Evolutionary conservation across 2,329 filamentous ascomycete genomes (phyloP).

Genomic region (Epichloe sylvatica): DNA sequence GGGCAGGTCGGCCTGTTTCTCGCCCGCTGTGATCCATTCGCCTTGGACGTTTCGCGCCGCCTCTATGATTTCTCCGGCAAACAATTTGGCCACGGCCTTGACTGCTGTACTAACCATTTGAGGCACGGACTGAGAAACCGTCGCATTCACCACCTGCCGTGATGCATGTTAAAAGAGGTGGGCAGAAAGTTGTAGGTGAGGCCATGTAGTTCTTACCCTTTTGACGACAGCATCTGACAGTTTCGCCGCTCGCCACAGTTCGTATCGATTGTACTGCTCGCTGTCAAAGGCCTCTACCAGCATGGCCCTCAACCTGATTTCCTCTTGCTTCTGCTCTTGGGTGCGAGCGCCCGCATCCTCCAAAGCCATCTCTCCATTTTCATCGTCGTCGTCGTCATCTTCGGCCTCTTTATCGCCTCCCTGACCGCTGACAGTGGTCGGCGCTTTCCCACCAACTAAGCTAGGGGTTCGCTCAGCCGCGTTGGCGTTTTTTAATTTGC

Average conservation of each 20-base stretch:
- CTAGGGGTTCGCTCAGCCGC: slow-evolving; percentile 30
- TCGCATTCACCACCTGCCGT: slow-evolving; percentile 57
- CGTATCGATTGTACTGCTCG: slow-evolving; percentile 57
- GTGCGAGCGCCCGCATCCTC: slow-evolving; percentile 47
- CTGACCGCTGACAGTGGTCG: slow-evolving; percentile 31
- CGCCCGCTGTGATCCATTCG: slow-evolving; percentile 52
- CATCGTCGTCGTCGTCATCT: slow-evolving; percentile 45
- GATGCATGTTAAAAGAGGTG: neutral
- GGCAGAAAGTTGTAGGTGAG: neutral
- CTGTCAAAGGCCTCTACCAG: slow-evolving; percentile 50
- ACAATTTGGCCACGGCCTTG: slow-evolving; percentile 61
- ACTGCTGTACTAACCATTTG: slow-evolving; percentile 62
- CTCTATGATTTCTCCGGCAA: slow-evolving; percentile 64
- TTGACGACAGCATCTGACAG: slow-evolving; percentile 55
- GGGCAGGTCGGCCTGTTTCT: slow-evolving; percentile 41
- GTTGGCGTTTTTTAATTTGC: slow-evolving; percentile 44
- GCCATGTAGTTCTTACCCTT: slow-evolving; percentile 32
- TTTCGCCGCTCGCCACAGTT: slow-evolving; percentile 55
- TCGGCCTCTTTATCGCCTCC: slow-evolving; percentile 33
- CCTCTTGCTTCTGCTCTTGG: slow-evolving; percentile 53
- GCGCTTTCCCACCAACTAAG: slow-evolving; percentile 26
- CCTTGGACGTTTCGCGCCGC: slow-evolving; percentile 54
- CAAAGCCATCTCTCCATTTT: slow-evolving; percentile 39
- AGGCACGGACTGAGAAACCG: slow-evolving; percentile 65
- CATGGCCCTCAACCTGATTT: slow-evolving; percentile 42